A percentile compares a stretch with the other conserved stretches of the same genome.
phyloP scores from a whole-genome alignment of 192 early-diverging fungal genomes.

The Rhizophagus prolifer region DNA sequence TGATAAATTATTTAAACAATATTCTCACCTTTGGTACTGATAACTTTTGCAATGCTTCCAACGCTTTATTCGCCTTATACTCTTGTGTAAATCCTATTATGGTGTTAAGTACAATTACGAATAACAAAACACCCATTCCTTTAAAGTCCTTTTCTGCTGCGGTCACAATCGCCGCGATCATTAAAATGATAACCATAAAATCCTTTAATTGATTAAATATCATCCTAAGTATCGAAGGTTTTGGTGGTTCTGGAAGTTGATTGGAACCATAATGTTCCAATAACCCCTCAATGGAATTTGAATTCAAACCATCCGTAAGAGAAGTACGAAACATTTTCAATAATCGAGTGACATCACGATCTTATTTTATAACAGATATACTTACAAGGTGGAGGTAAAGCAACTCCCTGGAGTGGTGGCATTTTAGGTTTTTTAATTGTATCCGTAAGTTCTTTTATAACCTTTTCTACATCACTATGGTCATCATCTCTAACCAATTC shows the following conservation, averaged over 20 bases:
- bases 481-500: constrained; percentile 85
- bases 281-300: constrained; percentile 55
- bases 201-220: constrained; percentile 88
- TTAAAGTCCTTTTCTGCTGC: constrained; percentile 85
- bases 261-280: constrained; percentile 84
- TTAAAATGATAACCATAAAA: constrained; percentile 91
- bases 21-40: constrained; percentile 50
- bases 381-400: constrained; percentile 62
- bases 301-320: constrained; percentile 65
- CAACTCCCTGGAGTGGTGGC: constrained; percentile 42
- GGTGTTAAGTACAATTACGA: constrained; percentile 82
- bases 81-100: constrained; percentile 94
- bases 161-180: constrained; percentile 77
- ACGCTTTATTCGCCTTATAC: constrained; percentile 89
- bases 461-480: constrained; percentile 69
- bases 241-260: constrained; percentile 76
- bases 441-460: constrained; percentile 63
- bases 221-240: constrained; percentile 64
- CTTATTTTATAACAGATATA: too few species aligned
- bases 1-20: neutral
- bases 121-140: constrained; percentile 59
- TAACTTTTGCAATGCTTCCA: constrained; percentile 71
- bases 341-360: constrained; percentile 84
- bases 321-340: constrained; percentile 81
- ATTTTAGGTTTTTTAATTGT: constrained; percentile 47